phyloP scores from a whole-genome alignment of 768 basidiomycete species.

The Amyloporia xantha region DNA sequence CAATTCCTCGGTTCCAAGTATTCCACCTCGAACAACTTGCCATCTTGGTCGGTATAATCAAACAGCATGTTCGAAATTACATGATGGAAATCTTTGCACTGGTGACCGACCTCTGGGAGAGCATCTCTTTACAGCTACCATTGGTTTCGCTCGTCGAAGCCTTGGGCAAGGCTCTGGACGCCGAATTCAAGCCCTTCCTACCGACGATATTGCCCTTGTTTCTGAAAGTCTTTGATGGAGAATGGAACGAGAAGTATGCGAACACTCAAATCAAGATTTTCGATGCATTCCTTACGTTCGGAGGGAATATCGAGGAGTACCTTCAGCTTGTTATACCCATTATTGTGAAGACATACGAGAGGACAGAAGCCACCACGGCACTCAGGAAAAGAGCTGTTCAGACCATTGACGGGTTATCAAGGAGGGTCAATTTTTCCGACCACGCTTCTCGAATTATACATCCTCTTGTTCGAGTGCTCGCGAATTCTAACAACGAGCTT shows the following conservation, averaged over 20 bases:
- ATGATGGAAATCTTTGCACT: slow-evolving; percentile 79
- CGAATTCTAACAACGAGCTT: slow-evolving; percentile 67
- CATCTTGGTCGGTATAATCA: slow-evolving; percentile 92
- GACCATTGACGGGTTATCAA: slow-evolving; percentile 84
- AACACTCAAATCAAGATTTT: slow-evolving; percentile 85
- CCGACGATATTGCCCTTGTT: slow-evolving; percentile 85
- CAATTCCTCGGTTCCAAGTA: slow-evolving; percentile 79
- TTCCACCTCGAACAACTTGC: slow-evolving; percentile 94
- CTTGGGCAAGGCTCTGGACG: slow-evolving; percentile 87
- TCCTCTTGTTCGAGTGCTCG: slow-evolving; percentile 84
- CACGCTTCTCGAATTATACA: slow-evolving; percentile 97
- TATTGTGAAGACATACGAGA: slow-evolving; percentile 87
- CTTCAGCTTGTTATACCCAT: slow-evolving; percentile 94
- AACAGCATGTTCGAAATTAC: slow-evolving; percentile 93
- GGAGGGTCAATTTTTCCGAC: slow-evolving; percentile 94
- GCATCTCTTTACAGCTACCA: slow-evolving; percentile 74
- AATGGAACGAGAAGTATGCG: slow-evolving; percentile 71
- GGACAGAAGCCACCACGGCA: slow-evolving; percentile 61
- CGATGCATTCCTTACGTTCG: slow-evolving; percentile 92
- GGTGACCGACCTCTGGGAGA: slow-evolving; percentile 89
- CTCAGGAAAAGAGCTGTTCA: slow-evolving; percentile 87
- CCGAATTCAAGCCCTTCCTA: slow-evolving; percentile 95
- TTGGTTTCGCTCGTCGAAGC: slow-evolving; percentile 91
- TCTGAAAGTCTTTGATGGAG: slow-evolving; percentile 88
- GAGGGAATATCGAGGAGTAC: slow-evolving; percentile 95